phyloP scores from a whole-genome alignment of 2,329 filamentous ascomycete species.

The Aureobasidium sp. region DNA sequence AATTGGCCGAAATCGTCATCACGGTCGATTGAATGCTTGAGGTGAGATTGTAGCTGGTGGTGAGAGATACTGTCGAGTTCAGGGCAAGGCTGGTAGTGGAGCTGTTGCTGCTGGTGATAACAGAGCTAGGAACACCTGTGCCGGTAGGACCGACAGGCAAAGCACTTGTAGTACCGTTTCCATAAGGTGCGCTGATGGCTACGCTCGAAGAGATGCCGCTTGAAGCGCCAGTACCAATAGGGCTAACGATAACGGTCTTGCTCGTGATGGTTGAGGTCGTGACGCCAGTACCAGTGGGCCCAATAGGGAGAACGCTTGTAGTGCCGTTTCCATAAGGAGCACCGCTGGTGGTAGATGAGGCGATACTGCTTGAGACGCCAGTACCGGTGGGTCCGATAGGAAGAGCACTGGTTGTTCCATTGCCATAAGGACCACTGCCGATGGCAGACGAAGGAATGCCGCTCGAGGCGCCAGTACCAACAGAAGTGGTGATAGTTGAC shows the following conservation, averaged over 20 bases:
- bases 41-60: constrained; percentile 5
- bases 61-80: not conserved
- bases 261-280: not conserved
- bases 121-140: not conserved
- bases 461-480: not conserved
- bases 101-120: not conserved
- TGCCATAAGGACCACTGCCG: not conserved
- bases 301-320: not conserved
- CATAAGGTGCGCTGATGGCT: not conserved
- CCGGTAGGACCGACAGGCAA: constrained; percentile 4
- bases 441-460: not conserved
- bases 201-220: not conserved
- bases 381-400: not conserved
- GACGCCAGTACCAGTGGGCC: not conserved
- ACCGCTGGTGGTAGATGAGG: not conserved
- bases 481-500: not conserved
- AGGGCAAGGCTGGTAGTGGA: not conserved
- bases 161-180: not conserved
- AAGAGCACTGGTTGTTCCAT: not conserved
- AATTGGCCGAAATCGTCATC: not conserved
- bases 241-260: not conserved
- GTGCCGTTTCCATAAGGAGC: not conserved
- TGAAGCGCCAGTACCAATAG: not conserved
- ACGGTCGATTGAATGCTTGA: not conserved
- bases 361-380: not conserved